A percentile compares a stretch with the other conserved stretches of the same genome.
Evolutionary conservation across 208 protist genomes (phyloP).

Genomic region (Wallacemonas collosoma): DNA sequence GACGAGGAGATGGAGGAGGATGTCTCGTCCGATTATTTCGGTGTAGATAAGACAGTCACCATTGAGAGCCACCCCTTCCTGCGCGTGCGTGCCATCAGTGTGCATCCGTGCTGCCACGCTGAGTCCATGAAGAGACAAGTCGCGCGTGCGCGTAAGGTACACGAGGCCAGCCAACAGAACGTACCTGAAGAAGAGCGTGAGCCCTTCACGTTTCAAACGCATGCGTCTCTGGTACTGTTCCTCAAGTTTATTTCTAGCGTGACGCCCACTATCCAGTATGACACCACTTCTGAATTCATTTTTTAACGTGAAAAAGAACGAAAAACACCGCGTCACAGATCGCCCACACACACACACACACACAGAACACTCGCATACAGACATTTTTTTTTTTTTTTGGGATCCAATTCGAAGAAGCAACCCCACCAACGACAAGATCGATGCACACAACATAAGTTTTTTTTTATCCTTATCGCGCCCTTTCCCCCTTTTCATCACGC

Average conservation of each 20-base stretch:
- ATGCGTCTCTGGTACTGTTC: conserved; percentile 25
- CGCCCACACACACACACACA: too few species aligned
- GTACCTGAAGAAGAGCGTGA: conserved; percentile 37
- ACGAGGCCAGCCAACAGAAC: conserved; percentile 23
- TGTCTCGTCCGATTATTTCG: conserved; percentile 74
- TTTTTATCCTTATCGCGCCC: not conserved
- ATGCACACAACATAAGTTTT: too few species aligned
- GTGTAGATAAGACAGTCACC: conserved; percentile 93
- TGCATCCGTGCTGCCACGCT: conserved; percentile 93
- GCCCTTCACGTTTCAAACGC: conserved; percentile 12
- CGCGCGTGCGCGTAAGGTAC: conserved; percentile 39
- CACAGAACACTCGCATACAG: too few species aligned
- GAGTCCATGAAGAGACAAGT: conserved; percentile 87
- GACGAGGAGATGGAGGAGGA: conserved; percentile 88
- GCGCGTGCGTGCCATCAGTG: conserved; percentile 29
- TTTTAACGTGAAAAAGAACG: not conserved
- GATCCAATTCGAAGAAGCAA: not conserved
- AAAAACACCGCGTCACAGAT: too few species aligned
- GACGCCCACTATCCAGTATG: conserved; percentile 94
- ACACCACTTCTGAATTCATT: conserved; percentile 27
- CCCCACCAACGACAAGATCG: too few species aligned
- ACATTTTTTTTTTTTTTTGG: conserved; percentile 19
- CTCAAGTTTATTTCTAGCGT: conserved; percentile 85
- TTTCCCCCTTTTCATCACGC: conserved; percentile 5
- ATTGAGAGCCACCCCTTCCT: conserved; percentile 74